These are phyloP conservation scores for Rhynchosporium secalis DNA, from an alignment of 2,329 filamentous ascomycete species.

Conservation along the genomic window DNA sequence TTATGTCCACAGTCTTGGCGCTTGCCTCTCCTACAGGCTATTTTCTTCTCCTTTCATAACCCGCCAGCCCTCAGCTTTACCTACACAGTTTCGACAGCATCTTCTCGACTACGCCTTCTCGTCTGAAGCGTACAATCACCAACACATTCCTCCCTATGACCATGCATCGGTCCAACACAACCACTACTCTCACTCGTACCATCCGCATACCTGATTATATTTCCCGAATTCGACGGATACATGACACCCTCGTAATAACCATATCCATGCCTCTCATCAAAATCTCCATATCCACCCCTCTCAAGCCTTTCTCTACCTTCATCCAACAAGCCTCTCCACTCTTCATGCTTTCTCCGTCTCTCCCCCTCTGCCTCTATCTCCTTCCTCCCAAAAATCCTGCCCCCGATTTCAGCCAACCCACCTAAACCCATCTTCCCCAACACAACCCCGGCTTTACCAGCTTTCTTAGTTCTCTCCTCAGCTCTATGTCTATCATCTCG, in stretches of 20 bases:
- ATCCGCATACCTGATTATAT: conserved; percentile 17
- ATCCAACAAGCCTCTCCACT: conserved; percentile 11
- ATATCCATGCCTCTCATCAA: conserved; percentile 5
- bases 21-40: neutral
- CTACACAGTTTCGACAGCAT: neutral
- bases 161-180: conserved; percentile 21
- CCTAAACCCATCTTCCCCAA: conserved; percentile 12
- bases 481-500: neutral
- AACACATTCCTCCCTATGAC: conserved; percentile 16
- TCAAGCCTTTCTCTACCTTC: neutral
- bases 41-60: neutral
- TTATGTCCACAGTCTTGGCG: neutral
- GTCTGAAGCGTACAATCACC: conserved; percentile 11
- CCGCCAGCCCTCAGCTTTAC: neutral
- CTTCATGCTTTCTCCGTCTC: neutral
- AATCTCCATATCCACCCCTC: conserved; percentile 1
- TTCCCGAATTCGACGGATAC: conserved; percentile 4
- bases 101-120: conserved; percentile 15
- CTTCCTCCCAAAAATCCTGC: conserved; percentile 5
- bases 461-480: conserved; percentile 10
- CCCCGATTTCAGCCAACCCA: conserved; percentile 9
- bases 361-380: neutral
- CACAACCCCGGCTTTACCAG: neutral
- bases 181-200: conserved; percentile 20
- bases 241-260: conserved; percentile 18